Evolutionary conservation across 805 yeast species (phyloP), one percentile per base, ranked within the genome.

Genomic region (Lipomyces yamanashiensis): DNA sequence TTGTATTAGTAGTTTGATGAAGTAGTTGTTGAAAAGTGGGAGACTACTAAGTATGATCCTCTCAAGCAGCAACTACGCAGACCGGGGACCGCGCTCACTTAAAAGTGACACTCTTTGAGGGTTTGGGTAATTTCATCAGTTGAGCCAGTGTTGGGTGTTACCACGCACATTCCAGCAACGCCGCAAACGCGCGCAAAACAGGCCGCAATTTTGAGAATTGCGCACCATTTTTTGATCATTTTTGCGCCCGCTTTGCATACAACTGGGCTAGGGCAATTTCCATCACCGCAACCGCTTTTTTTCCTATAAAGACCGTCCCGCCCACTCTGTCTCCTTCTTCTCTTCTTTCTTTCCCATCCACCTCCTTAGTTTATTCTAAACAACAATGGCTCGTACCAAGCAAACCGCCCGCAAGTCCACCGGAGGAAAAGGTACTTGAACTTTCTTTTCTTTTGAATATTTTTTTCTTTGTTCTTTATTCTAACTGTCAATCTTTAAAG

Each of bases 351-450:
- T 34, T 37, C 50, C 59, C 28, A 28, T 28, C 28, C 28, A 28
- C 28, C 39, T 17, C 55, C 17, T n/a, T 41, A 21, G 19, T 51
- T 57, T 19, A 17, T 37, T 47, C 51, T 41, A 23, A 23, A 34
- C 57, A 40, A 40, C 76, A 76, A 88, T 88, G 92, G 92, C 92
- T 75, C 87, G 92, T 85, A 89, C 93, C 72, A 89, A 89, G 80
- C 92, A 89, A 82, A 87, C 91, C 67, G 92, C 93, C 74, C 87
- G 93, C 85, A 89, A 88, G 81, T 88, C 93, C 72, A 88, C 95
- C 72, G 92, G 93, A 82, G 96, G 96, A 80, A 89, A 89, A 81
- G 68, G 68, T 64, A 54, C 36, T 48, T 62, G 15, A n/a, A n/a
- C n/a, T 33, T 58, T n/a, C 12, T 41, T 10, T 33, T 15, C 19